Base-by-base conservation (phyloP, 352 stramenopile species). In the Thraustochytrium sp. region DNA sequence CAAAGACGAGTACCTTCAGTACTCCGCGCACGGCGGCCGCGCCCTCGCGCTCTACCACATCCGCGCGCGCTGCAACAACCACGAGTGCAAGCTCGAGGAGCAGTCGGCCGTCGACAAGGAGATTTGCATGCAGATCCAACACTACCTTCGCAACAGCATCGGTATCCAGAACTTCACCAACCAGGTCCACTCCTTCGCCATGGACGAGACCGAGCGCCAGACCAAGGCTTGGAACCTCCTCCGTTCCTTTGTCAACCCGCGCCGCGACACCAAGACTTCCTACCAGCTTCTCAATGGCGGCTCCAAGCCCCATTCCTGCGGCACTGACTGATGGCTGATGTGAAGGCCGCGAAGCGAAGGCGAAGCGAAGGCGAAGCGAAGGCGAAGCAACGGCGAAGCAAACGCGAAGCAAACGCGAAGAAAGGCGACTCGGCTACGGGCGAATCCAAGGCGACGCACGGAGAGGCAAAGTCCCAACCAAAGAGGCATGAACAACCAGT, bases 1-100 rank as follows among this genome's bases (percentile, higher is more conserved):
- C 68, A 80, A 80, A 31, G 68, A 80, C n/a, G 68, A 80, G 68
- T 80, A 80, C 53, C n/a, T 65, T 44, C 36, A 65, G 38, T 80
- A 80, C 68, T 46, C 68, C 18, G 23, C 48, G 53, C 53, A 80
- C 51, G 31, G 31, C 29, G 68, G 68, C 31, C 68, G 68, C 42
- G 68, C 68, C 5, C 68, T 80, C n/a, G 68, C 68, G 26, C 40
- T 80, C 68, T 80, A 80, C 34, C 68, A 80, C 44, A 80, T 80
- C 29, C 68, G 68, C 16, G 68, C 46, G 46, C 46, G 68, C 46
- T 80, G 68, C 31, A 46, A 46, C 48, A 80, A 80, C 68, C 53
- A 80, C 53, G 34, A 65, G 46, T 80, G 68, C 51, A 34, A 63
- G 37, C 68, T 51, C 8, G 8, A 80, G 23, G 46, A 18, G 1